Percentiles rank a stretch among this genome's conserved stretches.
These are phyloP conservation scores for Corchorus capsularis DNA, from an alignment of 345 rosid genomes.

Conservation along the genomic window DNA sequence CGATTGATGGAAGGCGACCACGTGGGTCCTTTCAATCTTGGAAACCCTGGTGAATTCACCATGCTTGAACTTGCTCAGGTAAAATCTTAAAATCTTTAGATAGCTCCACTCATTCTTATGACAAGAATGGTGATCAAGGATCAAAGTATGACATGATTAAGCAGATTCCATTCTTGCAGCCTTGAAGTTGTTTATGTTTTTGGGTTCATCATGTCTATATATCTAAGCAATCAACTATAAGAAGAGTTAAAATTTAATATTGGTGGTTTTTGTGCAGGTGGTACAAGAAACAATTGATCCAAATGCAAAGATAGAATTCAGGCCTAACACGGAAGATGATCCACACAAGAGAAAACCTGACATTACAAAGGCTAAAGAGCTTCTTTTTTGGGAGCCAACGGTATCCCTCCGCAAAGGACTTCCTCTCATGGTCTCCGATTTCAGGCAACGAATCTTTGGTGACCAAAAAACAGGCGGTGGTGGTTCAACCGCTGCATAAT, in stretches of 20 bases:
- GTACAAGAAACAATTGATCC: constrained; percentile 81
- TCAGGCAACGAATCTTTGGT: constrained; percentile 73
- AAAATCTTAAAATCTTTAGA: background rate
- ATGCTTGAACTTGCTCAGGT: constrained; percentile 98
- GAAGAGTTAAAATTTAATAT: too few relatives aligned
- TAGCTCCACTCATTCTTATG: too few relatives aligned
- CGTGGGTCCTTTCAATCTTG: constrained; percentile 89
- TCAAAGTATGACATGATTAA: too few relatives aligned
- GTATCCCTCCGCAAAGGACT: constrained; percentile 77
- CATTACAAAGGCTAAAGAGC: constrained; percentile 78
- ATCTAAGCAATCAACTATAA: too few relatives aligned
- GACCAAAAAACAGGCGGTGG: constrained; percentile 37
- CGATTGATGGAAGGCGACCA: constrained; percentile 97
- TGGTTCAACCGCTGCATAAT: background rate
- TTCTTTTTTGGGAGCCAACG: constrained; percentile 74
- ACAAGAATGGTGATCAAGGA: too few relatives aligned
- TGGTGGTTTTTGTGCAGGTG: constrained; percentile 36
- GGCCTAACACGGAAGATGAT: constrained; percentile 87
- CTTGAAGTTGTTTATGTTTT: too few relatives aligned
- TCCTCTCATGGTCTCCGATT: constrained; percentile 77
- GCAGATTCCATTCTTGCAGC: too few relatives aligned
- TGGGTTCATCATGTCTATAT: too few relatives aligned
- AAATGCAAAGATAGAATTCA: constrained; percentile 78
- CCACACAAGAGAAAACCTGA: constrained; percentile 89
- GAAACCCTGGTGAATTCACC: constrained; percentile 82